Percentiles rank a stretch among this genome's conserved stretches.
Evolutionary conservation across 495 filamentous ascomycete genomes (phyloP).

Genomic region (Talaromyces borbonicus): DNA sequence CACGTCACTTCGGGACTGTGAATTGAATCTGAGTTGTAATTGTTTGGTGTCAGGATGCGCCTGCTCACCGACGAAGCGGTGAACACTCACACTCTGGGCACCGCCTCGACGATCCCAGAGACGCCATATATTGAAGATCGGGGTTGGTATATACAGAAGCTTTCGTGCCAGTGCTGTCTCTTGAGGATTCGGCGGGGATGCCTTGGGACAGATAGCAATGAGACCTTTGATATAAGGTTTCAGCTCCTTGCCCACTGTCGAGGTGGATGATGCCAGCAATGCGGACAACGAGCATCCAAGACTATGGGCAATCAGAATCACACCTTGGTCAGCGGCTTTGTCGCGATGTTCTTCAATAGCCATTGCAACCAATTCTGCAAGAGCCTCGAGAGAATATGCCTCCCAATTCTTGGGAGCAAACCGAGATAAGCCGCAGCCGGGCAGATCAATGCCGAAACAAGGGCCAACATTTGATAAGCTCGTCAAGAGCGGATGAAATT

Average conservation of each 20-base stretch:
- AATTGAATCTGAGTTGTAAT: slow-evolving; percentile 75
- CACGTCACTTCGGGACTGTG: slow-evolving; percentile 67
- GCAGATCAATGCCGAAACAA: slow-evolving; percentile 84
- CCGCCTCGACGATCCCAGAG: slow-evolving; percentile 77
- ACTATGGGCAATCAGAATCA: slow-evolving; percentile 79
- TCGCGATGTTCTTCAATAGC: slow-evolving; percentile 65
- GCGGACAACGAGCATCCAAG: slow-evolving; percentile 76
- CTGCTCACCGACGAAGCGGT: slow-evolving; percentile 62
- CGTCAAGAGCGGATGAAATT: slow-evolving; percentile 74
- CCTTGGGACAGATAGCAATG: slow-evolving; percentile 69
- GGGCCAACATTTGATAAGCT: slow-evolving; percentile 76
- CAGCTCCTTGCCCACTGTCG: slow-evolving; percentile 33
- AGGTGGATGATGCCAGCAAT: slow-evolving; percentile 56
- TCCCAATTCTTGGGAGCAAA: slow-evolving; percentile 63
- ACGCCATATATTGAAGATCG: slow-evolving; percentile 69
- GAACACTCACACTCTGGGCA: slow-evolving; percentile 63
- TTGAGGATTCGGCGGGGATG: slow-evolving; percentile 47
- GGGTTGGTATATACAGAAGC: slow-evolving; percentile 55
- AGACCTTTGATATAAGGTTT: slow-evolving; percentile 62
- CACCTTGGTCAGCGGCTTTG: slow-evolving; percentile 53
- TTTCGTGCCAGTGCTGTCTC: slow-evolving; percentile 41
- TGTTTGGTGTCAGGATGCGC: slow-evolving; percentile 67
- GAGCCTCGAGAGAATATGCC: slow-evolving; percentile 66
- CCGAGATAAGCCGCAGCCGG: slow-evolving; percentile 73
- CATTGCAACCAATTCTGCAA: slow-evolving; percentile 61